Conservation (phyloP, 345 rosid species). For the Gossypium bickii region DNA sequence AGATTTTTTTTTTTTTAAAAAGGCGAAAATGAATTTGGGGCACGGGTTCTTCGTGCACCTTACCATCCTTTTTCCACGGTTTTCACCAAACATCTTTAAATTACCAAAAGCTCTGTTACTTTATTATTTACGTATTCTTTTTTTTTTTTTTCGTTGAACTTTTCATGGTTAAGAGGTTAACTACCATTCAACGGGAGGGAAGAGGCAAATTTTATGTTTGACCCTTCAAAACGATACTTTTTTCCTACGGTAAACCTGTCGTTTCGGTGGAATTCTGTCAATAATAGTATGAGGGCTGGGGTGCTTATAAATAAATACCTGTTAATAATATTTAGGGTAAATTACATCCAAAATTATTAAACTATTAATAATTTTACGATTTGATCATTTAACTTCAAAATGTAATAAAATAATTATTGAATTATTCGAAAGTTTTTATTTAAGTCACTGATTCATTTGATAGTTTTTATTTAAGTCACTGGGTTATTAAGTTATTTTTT, state of each 20-base stretch:
- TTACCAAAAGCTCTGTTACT: background rate
- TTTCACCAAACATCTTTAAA: background rate
- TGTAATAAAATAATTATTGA: too few species aligned
- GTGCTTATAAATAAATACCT: too few species aligned
- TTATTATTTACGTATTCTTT: background rate
- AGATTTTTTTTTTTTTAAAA: too few species aligned
- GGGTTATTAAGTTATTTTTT: too few species aligned
- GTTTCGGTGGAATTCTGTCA: background rate
- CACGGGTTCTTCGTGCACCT: conserved; percentile 44
- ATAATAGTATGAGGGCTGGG: too few species aligned
- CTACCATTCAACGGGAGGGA: conserved; percentile 17
- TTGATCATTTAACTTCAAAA: too few species aligned
- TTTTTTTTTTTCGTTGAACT: background rate
- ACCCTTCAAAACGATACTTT: background rate
- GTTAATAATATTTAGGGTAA: too few species aligned
- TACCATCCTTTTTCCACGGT: background rate
- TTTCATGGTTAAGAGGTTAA: background rate
- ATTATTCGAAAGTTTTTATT: too few species aligned
- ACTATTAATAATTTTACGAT: too few species aligned
- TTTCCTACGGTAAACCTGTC: background rate
- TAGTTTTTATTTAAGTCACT: too few species aligned
- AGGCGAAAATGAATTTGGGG: conserved; percentile 26
- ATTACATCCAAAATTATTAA: too few species aligned
- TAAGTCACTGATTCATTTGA: too few species aligned
- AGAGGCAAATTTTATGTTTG: background rate